Base-by-base conservation (phyloP, 352 stramenopile species). In the Stramenopiles sp. region DNA sequence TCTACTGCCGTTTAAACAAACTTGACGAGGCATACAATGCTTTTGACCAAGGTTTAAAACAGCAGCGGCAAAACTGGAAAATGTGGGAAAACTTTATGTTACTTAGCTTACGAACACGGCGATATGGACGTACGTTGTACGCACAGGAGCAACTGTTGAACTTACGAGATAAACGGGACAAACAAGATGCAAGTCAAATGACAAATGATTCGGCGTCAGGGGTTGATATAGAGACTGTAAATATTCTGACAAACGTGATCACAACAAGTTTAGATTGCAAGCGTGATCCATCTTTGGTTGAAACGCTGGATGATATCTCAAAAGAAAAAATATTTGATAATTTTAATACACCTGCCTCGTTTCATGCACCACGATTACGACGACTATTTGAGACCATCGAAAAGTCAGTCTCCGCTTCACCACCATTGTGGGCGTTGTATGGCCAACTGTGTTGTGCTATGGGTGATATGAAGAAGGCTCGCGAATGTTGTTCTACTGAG, bases 81-180 rank as follows among this genome's bases (percentile, higher is more conserved):
- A 95, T 96, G 89, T 95, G 91, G 91, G 92, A 97, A 81, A 97
- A 97, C 85, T 92, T 88, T 81, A 84, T 88, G 8, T 84, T 92
- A 75, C 93, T 84, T 27, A 83, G 80, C 71, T 80, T 84, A 71
- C 0, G 71, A 30, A 1, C 4, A 0, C 22, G n/a, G n/a, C 22
- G 67, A 29, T 92, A 90, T 75, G 89, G 90, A 32, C 88, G 92
- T 30, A 89, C 89, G 78, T 92, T 94, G 84, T 93, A 94, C 83
- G 89, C 87, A 30, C 88, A 92, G 83, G 89, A 94, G 81, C 88
- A 93, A 82, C 88, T 92, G 33, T 82, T 94, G 30, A 89, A 92
- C 83, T 82, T 94, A 86, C 88, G 90, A 44, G 67, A 84, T 80
- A 94, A 94, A 83, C 90, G 55, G 55, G 27, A 25, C 27, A 27